These are phyloP conservation scores for Fraxinus angustifolia DNA, from an alignment of 305 asterid species.

Conservation along the genomic window DNA sequence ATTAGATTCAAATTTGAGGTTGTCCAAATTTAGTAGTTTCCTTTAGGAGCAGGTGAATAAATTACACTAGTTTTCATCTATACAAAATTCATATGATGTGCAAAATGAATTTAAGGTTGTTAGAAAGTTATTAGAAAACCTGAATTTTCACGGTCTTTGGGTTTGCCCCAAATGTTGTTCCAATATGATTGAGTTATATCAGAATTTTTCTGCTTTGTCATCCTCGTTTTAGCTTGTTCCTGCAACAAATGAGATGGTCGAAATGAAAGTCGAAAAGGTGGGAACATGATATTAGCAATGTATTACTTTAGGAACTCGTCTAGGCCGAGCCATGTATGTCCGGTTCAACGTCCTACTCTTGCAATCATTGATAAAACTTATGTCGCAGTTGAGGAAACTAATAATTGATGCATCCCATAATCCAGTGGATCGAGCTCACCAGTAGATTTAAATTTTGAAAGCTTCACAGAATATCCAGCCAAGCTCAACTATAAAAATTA, in stretches of 20 bases:
- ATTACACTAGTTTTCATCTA: neutral
- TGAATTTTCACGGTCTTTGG: conserved; percentile 40
- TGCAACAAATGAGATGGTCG: conserved; percentile 23
- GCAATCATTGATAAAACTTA: neutral
- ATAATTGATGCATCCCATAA: neutral
- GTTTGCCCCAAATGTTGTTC: conserved; percentile 76
- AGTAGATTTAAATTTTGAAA: neutral
- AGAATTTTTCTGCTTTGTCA: conserved; percentile 66
- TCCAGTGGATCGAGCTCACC: neutral
- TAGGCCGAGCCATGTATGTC: neutral
- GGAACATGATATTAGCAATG: neutral
- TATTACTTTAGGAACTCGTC: neutral
- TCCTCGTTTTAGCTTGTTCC: conserved; percentile 73
- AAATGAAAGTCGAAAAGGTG: neutral
- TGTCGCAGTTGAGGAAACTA: neutral
- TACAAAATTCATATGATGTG: neutral
- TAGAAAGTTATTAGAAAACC: conserved; percentile 30
- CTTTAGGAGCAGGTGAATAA: neutral
- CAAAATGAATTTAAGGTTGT: neutral
- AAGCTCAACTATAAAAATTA: neutral
- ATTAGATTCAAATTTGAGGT: neutral
- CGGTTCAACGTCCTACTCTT: neutral
- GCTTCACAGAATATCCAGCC: neutral
- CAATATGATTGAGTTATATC: conserved; percentile 56
- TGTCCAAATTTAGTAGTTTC: neutral